phyloP scores from a whole-genome alignment of 495 filamentous ascomycete genomes.

The Penicillium robsamsonii region DNA sequence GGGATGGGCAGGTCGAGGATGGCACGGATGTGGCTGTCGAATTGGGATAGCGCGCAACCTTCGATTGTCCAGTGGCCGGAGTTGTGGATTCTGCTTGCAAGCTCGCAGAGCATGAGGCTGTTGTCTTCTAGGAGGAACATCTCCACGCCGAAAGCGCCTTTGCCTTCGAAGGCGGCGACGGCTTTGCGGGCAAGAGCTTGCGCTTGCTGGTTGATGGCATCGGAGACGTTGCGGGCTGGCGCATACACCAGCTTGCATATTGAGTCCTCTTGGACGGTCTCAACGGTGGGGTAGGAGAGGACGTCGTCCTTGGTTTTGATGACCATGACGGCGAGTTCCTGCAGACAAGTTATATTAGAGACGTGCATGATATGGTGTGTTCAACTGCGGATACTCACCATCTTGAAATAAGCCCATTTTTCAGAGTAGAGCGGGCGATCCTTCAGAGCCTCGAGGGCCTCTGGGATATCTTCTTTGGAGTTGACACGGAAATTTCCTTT shows the following conservation, averaged over 20 bases:
- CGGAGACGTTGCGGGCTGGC: slow-evolving; percentile 71
- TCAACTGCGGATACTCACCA: slow-evolving; percentile 34
- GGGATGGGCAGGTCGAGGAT: slow-evolving; percentile 78
- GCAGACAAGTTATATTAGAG: slow-evolving; percentile 1
- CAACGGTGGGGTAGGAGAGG: slow-evolving; percentile 82
- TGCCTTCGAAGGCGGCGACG: slow-evolving; percentile 75
- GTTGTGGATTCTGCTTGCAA: slow-evolving; percentile 95
- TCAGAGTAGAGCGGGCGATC: slow-evolving; percentile 81
- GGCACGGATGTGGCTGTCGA: slow-evolving; percentile 82
- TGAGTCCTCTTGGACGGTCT: slow-evolving; percentile 92
- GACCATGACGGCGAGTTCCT: slow-evolving; percentile 91
- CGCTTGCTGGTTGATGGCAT: slow-evolving; percentile 59
- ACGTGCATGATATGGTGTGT: background rate
- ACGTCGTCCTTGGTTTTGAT: slow-evolving; percentile 80
- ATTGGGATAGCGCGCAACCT: slow-evolving; percentile 86
- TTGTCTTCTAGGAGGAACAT: slow-evolving; percentile 87
- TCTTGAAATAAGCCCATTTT: slow-evolving; percentile 81
- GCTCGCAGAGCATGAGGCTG: slow-evolving; percentile 80
- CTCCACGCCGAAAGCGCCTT: slow-evolving; percentile 94
- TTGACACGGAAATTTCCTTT: slow-evolving; percentile 75
- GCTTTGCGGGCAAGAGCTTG: slow-evolving; percentile 77
- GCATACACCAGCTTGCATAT: slow-evolving; percentile 93
- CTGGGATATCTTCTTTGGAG: slow-evolving; percentile 63
- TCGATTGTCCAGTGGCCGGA: slow-evolving; percentile 98
- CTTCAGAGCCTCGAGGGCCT: slow-evolving; percentile 66